Evolutionary conservation across 306 rosid species (phyloP).

Genomic region (Cucurbita maxima): DNA sequence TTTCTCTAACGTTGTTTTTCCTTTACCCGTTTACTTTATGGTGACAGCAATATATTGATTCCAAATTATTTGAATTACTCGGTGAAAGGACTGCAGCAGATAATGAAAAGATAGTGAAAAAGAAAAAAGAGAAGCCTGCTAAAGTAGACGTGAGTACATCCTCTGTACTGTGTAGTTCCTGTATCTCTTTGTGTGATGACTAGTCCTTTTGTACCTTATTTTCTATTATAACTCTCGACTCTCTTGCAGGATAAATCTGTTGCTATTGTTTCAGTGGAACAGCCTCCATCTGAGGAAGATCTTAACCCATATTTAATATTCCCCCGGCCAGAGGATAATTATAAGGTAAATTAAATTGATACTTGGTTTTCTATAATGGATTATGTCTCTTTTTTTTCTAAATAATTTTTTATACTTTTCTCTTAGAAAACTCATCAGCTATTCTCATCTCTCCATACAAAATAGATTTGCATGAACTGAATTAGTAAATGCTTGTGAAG

Average conservation of each 20-base stretch:
- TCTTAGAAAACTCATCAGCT: not conserved
- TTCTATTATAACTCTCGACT: not conserved
- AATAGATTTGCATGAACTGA: not conserved
- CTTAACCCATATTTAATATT: constrained; percentile 70
- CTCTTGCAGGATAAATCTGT: constrained; percentile 36
- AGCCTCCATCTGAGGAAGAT: constrained; percentile 60
- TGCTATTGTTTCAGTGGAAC: constrained; percentile 39
- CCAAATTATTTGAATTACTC: constrained; percentile 58
- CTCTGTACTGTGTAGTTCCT: not conserved
- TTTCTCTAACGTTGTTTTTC: not conserved
- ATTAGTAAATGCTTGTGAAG: not conserved
- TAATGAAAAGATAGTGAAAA: constrained; percentile 62
- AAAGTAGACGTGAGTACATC: constrained; percentile 56
- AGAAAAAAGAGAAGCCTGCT: constrained; percentile 86
- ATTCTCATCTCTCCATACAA: not conserved
- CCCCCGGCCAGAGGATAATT: constrained; percentile 71
- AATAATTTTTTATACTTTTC: not conserved
- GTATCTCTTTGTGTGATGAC: not conserved
- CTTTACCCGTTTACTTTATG: not conserved
- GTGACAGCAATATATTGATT: constrained; percentile 53
- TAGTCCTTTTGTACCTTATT: not conserved
- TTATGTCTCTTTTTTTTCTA: not conserved
- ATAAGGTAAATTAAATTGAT: constrained; percentile 36
- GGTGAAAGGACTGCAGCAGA: constrained; percentile 90
- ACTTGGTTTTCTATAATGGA: not conserved